These are phyloP conservation scores for Ceratocystis eucalypticola DNA, from an alignment of 2,329 filamentous ascomycete genomes.

Conservation along the genomic window DNA sequence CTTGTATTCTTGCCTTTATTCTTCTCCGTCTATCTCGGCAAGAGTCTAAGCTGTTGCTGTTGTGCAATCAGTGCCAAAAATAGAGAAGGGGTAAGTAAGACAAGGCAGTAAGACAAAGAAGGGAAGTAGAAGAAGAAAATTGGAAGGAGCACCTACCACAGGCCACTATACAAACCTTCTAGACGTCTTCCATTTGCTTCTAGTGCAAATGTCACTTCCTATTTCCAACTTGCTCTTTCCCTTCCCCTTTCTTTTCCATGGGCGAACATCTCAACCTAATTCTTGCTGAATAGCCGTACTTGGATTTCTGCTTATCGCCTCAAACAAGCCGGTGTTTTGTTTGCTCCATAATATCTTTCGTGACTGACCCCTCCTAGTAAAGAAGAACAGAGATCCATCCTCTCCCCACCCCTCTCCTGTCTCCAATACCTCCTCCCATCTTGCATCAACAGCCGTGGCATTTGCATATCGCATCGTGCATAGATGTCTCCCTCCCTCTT, in stretches of 20 bases:
- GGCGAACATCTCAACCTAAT: no score
- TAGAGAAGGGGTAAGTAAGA: no score
- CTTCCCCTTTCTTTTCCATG: background rate
- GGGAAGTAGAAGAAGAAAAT: no score
- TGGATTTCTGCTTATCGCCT: no score
- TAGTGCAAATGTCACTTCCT: background rate
- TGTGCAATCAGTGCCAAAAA: no score
- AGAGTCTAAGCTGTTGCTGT: no score
- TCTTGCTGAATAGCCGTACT: no score
- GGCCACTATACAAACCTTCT: background rate
- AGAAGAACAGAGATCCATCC: background rate
- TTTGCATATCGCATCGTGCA: conserved; percentile 1
- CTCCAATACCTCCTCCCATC: background rate
- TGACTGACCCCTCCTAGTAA: background rate
- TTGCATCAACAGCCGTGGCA: background rate
- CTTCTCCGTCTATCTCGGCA: no score
- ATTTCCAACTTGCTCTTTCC: background rate
- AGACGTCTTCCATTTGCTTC: conserved; percentile 7
- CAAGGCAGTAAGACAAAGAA: no score
- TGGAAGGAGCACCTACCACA: no score
- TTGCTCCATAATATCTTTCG: background rate
- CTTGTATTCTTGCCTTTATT: no score
- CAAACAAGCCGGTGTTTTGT: no score
- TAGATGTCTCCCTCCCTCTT: background rate
- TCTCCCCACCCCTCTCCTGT: background rate